Evolutionary conservation across 2,329 filamentous ascomycete genomes (phyloP).

Genomic region (Pezicula carpinea): DNA sequence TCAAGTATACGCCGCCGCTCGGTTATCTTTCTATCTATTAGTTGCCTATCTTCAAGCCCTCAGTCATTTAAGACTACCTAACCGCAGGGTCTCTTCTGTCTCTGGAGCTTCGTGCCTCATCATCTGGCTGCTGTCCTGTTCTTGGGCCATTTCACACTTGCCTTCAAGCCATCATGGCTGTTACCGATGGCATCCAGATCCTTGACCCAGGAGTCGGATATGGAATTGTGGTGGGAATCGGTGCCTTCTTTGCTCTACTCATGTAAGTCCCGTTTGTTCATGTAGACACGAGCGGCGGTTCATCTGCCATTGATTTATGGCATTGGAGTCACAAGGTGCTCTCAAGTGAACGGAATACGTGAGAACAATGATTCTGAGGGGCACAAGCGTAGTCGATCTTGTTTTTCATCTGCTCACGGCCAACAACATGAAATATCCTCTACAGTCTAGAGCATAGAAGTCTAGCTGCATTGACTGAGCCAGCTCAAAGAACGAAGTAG

Average conservation of each 20-base stretch:
- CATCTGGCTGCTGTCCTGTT: background rate
- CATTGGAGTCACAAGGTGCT: too few species aligned
- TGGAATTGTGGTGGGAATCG: slow-evolving; percentile 44
- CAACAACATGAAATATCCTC: too few species aligned
- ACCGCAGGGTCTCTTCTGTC: background rate
- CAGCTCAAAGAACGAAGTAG: too few species aligned
- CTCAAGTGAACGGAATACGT: too few species aligned
- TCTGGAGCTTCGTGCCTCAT: background rate
- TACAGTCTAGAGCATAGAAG: too few species aligned
- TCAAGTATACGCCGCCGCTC: background rate
- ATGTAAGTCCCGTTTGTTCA: slow-evolving; percentile 25
- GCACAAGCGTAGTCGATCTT: too few species aligned
- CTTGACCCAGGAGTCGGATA: slow-evolving; percentile 37
- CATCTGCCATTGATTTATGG: too few species aligned
- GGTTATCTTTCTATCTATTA: background rate
- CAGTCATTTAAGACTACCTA: background rate
- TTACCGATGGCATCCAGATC: slow-evolving; percentile 17
- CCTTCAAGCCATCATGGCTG: background rate
- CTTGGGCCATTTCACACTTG: slow-evolving; percentile 1
- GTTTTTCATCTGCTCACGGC: too few species aligned
- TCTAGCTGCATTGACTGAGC: too few species aligned
- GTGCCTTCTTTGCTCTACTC: slow-evolving; percentile 36
- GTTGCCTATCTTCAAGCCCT: background rate
- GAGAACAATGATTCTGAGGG: too few species aligned
- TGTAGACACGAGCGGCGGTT: too few species aligned